Evolutionary conservation across 2,329 filamentous ascomycete genomes (phyloP), one percentile per base, ranked within the genome.

Genomic region (Aspergillus sp.): DNA sequence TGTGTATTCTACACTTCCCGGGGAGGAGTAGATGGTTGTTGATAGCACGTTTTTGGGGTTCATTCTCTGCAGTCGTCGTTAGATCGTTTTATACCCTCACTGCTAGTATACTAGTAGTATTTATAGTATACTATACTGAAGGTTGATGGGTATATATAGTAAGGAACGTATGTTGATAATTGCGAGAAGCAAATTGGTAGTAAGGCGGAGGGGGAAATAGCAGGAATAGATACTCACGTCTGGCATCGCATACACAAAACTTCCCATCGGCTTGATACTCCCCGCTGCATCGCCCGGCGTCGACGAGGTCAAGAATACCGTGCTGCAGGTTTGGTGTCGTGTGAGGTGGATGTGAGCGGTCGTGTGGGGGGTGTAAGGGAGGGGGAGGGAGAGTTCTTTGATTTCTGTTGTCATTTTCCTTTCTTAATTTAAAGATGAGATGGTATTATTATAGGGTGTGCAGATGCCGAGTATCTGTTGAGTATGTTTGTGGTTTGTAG

Each of bases 231-330:
- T 10, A 73, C 81, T 69, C 80, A 96, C 95, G 78, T 96, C 90
- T 15, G 95, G 94, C 74, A 99, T 86, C 2, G 93, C 91, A 73
- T 96, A 98, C 49, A 98, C 91, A 72, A 98, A 94, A 53, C 92
- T 96, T 3, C 95, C 94, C 77, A 98, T 83, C 53, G 84, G 80
- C 42, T 84, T 78, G 32, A 73, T 69, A 54, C 70, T 69, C 10
- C 70, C 70, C 0, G 70, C 68, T 19, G 73, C 74, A 44, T 80
- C 75, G 2, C 75, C 84, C 1, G 80, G 70, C 2, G 80, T 78
- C 7, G 83, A 83, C 0, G 82, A 86, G 0, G 83, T 82, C 48
- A 88, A 75, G 71, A 87, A 87, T 10, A 87, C 76, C 47, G 86
- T 78, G 10, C 82, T 71, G 51, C 81, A 84, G 25, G 81, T 82